Evolutionary conservation across 2,329 filamentous ascomycete species (phyloP).

Genomic region (Hysterium pulicare): DNA sequence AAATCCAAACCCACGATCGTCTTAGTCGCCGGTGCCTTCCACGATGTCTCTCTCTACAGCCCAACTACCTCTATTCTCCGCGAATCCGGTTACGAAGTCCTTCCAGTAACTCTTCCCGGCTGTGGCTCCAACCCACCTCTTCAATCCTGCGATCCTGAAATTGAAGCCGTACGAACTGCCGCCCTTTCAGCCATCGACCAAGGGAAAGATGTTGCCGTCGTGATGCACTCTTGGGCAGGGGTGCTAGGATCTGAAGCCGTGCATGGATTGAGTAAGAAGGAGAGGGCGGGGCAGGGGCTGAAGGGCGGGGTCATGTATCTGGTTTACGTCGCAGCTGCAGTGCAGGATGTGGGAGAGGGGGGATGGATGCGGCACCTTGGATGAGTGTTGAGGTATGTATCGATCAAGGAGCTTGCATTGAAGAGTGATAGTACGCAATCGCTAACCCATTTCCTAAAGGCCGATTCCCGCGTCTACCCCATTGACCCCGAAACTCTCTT

Average conservation of each 20-base stretch:
- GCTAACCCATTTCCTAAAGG: background rate
- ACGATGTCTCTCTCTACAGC: background rate
- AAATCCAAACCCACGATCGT: slow-evolving; percentile 5
- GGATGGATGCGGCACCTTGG: background rate
- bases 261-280: slow-evolving; percentile 16
- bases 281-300: slow-evolving; percentile 14
- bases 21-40: slow-evolving; percentile 6
- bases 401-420: background rate
- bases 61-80: slow-evolving; percentile 1
- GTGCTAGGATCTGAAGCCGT: slow-evolving; percentile 14
- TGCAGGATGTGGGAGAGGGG: background rate
- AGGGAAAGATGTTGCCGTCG: slow-evolving; percentile 12
- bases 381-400: slow-evolving; percentile 1
- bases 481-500: slow-evolving; percentile 15
- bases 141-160: slow-evolving; percentile 12
- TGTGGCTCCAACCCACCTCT: background rate
- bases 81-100: slow-evolving; percentile 1
- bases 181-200: slow-evolving; percentile 13
- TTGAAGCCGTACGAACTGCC: slow-evolving; percentile 16
- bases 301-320: slow-evolving; percentile 12
- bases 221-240: slow-evolving; percentile 1
- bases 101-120: slow-evolving; percentile 1
- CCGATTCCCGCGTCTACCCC: background rate
- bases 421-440: background rate
- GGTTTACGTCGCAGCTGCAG: background rate